A percentile compares a stretch with the other conserved stretches of the same genome.
Conservation (phyloP, 345 rosid genomes). For the Citrus cavaleriei region DNA sequence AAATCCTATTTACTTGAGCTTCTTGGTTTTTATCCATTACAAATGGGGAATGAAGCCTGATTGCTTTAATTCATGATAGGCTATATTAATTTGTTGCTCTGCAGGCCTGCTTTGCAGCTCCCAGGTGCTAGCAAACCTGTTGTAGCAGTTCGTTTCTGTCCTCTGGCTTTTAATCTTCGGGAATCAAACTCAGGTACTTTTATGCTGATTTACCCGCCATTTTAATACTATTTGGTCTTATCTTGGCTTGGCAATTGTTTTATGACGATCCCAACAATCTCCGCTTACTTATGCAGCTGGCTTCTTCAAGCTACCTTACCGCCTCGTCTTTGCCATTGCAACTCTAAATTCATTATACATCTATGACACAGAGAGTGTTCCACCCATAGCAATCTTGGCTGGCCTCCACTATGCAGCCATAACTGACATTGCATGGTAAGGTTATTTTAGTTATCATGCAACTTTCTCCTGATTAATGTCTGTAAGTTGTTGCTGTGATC, state of each 20-base stretch:
- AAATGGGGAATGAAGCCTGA: not conserved
- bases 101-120: conserved; percentile 82
- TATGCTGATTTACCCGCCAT: not conserved
- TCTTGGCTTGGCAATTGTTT: not conserved
- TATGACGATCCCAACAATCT: not conserved
- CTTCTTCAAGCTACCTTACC: conserved; percentile 89
- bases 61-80: not conserved
- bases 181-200: conserved; percentile 60
- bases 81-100: not conserved
- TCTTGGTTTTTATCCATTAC: not conserved
- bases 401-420: conserved; percentile 96
- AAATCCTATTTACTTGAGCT: not conserved
- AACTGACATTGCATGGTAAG: conserved; percentile 85
- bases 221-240: not conserved
- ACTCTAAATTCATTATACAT: conserved; percentile 86
- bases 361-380: conserved; percentile 76
- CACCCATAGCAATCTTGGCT: conserved; percentile 71
- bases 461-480: not conserved
- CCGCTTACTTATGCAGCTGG: conserved; percentile 47
- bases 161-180: conserved; percentile 55
- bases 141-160: conserved; percentile 87
- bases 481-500: not conserved
- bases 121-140: conserved; percentile 95
- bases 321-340: conserved; percentile 84
- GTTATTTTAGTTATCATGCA: not conserved